A percentile compares a stretch with the other conserved stretches of the same genome.
Evolutionary conservation across 2,329 filamentous ascomycete genomes (phyloP).

Genomic region (Remersonia thermophila): DNA sequence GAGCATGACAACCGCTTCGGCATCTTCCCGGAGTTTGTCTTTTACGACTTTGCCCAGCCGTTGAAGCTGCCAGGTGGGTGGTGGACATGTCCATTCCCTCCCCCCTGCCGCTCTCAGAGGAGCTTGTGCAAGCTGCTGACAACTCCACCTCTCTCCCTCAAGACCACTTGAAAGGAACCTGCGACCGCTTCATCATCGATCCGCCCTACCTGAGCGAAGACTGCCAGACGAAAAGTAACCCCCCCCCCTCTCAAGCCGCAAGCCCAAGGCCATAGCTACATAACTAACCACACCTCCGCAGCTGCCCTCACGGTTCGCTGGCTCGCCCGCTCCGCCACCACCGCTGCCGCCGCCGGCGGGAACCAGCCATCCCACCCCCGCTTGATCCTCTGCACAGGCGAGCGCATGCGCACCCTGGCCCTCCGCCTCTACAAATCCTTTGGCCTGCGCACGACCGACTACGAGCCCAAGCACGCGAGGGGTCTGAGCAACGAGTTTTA

Average conservation of each 20-base stretch:
- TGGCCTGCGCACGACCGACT: constrained; percentile 53
- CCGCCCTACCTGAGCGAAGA: constrained; percentile 71
- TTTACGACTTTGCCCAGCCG: constrained; percentile 62
- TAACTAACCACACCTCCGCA: too few relatives aligned
- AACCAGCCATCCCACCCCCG: constrained; percentile 3
- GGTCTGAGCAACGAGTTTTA: constrained; percentile 71
- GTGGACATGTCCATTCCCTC: constrained; percentile 9
- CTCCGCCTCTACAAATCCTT: constrained; percentile 53
- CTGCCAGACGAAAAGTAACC: constrained; percentile 62
- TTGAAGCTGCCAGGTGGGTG: constrained; percentile 50
- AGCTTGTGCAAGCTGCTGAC: background rate
- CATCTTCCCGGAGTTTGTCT: constrained; percentile 61
- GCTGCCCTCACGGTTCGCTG: constrained; percentile 65
- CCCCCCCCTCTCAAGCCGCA: constrained; percentile 11
- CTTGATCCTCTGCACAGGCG: constrained; percentile 63
- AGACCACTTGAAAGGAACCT: constrained; percentile 47
- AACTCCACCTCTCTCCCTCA: background rate
- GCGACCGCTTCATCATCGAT: constrained; percentile 62
- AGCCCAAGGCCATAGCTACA: too few relatives aligned
- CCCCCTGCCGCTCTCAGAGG: background rate
- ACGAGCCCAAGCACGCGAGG: constrained; percentile 55
- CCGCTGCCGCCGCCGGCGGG: constrained; percentile 3
- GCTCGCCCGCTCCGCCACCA: constrained; percentile 40
- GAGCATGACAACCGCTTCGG: constrained; percentile 65
- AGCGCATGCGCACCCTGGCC: constrained; percentile 57